Percentiles rank a stretch among this genome's conserved stretches.
Evolutionary conservation across 2,329 filamentous ascomycete species (phyloP).

Genomic region (Fusarium pseudograminearum): DNA sequence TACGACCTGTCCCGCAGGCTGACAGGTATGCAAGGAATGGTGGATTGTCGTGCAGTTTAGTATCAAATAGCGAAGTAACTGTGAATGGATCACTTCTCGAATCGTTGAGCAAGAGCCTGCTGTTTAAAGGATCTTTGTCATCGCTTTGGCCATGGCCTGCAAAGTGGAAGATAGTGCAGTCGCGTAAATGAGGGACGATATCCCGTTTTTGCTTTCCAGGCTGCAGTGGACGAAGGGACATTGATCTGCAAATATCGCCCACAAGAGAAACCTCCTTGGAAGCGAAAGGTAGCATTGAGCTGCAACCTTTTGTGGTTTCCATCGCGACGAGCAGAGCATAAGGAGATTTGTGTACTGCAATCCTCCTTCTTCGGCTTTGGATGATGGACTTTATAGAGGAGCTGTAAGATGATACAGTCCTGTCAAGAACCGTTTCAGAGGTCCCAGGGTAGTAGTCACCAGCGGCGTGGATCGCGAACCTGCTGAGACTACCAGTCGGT

Average conservation of each 20-base stretch:
- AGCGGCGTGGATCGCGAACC: slow-evolving; percentile 5
- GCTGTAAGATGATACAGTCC: slow-evolving; percentile 1
- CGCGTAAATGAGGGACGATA: neutral
- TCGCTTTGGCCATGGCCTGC: neutral
- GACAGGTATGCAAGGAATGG: slow-evolving; percentile 7
- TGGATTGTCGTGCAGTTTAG: neutral
- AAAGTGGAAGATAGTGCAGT: slow-evolving; percentile 9
- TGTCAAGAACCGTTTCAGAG: neutral
- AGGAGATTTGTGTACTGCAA: too few relatives aligned
- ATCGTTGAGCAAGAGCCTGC: neutral
- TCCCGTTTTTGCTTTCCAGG: neutral
- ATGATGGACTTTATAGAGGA: neutral
- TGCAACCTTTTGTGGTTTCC: neutral
- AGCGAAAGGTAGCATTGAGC: neutral
- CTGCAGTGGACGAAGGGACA: neutral
- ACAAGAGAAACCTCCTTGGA: neutral
- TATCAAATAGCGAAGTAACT: neutral
- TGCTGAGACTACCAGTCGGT: slow-evolving; percentile 1
- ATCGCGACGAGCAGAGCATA: neutral
- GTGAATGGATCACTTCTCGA: neutral
- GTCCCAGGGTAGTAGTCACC: neutral
- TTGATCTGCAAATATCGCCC: neutral
- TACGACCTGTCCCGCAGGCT: neutral
- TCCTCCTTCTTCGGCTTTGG: neutral
- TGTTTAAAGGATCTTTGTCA: neutral